Percentiles rank a stretch among this genome's conserved stretches.
Evolutionary conservation across 2,329 filamentous ascomycete species (phyloP).

Genomic region (Huntiella abstrusa): DNA sequence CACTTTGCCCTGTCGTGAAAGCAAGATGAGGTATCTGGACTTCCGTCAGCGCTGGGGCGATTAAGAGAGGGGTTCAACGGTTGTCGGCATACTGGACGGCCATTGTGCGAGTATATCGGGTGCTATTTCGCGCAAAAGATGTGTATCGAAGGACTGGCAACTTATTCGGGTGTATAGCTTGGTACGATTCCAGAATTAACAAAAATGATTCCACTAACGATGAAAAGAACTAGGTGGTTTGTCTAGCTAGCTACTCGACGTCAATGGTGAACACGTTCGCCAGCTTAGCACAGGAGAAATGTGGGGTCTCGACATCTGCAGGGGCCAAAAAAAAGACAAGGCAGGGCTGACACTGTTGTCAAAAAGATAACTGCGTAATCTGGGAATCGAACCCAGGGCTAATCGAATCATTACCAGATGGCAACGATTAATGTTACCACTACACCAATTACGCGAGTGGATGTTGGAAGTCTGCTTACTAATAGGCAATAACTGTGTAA

Average conservation of each 20-base stretch:
- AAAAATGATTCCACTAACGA: not conserved
- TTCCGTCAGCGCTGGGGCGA: constrained; percentile 1
- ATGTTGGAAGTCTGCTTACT: too few relatives aligned
- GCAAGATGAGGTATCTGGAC: constrained; percentile 80
- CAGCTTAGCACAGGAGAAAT: not conserved
- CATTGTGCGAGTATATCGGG: constrained; percentile 18
- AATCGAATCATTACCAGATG: too few relatives aligned
- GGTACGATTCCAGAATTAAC: not conserved
- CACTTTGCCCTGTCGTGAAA: constrained; percentile 97
- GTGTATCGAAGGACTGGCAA: not conserved
- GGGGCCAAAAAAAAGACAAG: too few relatives aligned
- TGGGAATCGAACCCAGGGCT: too few relatives aligned
- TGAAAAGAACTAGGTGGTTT: not conserved
- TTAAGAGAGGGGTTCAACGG: not conserved
- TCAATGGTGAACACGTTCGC: constrained; percentile 1
- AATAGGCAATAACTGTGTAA: too few relatives aligned
- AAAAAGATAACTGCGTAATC: too few relatives aligned
- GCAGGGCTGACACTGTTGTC: too few relatives aligned
- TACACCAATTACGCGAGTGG: too few relatives aligned
- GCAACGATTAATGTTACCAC: too few relatives aligned
- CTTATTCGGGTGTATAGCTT: not conserved
- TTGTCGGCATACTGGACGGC: constrained; percentile 23
- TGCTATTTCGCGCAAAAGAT: not conserved
- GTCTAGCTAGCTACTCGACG: not conserved
- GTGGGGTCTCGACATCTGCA: not conserved